Base-by-base conservation (phyloP, 805 yeast genomes). In the Deakozyma indianensis region DNA sequence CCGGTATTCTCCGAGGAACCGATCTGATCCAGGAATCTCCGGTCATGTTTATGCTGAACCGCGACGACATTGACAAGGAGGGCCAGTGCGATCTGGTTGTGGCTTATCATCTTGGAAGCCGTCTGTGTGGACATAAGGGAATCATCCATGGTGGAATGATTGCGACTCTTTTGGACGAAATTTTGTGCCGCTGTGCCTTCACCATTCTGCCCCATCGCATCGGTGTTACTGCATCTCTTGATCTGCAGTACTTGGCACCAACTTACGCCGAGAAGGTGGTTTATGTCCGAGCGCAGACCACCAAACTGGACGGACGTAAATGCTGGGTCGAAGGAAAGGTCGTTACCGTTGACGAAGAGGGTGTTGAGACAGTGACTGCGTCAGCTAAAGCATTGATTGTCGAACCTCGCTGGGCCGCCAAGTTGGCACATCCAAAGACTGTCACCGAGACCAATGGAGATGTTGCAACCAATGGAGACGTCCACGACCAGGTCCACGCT, bases 171-270 rank as follows among this genome's bases (percentile, higher is more conserved):
- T 51, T 92, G 25, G 98, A 90, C 61, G 98, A 92, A 58, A 79
- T 81, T 0, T 65, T 92, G 23, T 85, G 95, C 55, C 70, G 77
- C 41, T 83, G 94, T 56, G 97, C 96, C 15, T 90, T 87, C 58
- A 77, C 85, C 2, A 65, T 72, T 23, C 66, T 90, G 11, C 97
- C 97, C 1, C 76, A 78, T 47, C 73, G 77, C 46, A 70, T 81
- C 43, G 98, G 97, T 14, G 95, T 92, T 22, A 90, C 98, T 0
- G 98, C 95, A 0, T 72, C 70, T 43, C 66, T 90, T 40, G 63
- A 72, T 2, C 67, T 90, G 5, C 69, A 81, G 44, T 90, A 85
- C 61, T 47, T 52, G 41, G 57, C 58, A 18, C 82, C 80, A 35
- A 76, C 77, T 0, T 70, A 69, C 2, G 80, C 87, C 0, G 74